Percentiles rank a stretch among this genome's conserved stretches.
Evolutionary conservation across 2,329 filamentous ascomycete genomes (phyloP).

Genomic region (Penicillium vulpinum): DNA sequence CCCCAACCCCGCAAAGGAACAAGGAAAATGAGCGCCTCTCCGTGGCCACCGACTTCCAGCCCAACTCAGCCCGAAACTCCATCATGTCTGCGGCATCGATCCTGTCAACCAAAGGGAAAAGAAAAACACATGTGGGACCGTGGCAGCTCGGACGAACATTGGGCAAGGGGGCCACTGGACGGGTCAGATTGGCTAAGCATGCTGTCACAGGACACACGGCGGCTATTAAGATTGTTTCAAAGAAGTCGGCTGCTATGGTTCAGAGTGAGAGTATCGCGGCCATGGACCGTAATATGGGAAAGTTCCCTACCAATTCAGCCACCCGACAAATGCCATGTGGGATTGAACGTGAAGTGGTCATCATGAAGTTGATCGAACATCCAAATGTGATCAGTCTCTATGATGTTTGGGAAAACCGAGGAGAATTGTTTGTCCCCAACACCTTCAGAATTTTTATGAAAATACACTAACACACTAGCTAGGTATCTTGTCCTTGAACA

Average conservation of each 20-base stretch:
- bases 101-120: conserved; percentile 54
- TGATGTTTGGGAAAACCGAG: conserved; percentile 96
- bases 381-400: conserved; percentile 91
- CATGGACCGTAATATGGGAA: conserved; percentile 69
- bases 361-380: conserved; percentile 95
- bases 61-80: conserved; percentile 53
- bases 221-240: conserved; percentile 93
- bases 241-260: conserved; percentile 73
- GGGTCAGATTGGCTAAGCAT: conserved; percentile 84
- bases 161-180: conserved; percentile 84
- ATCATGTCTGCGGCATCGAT: conserved; percentile 59
- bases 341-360: conserved; percentile 91
- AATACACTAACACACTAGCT: conserved; percentile 23
- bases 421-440: conserved; percentile 72
- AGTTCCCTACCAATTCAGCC: conserved; percentile 55
- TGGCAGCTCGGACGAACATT: conserved; percentile 91
- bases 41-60: conserved; percentile 50
- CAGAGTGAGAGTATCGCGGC: conserved; percentile 83
- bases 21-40: conserved; percentile 56
- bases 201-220: conserved; percentile 74
- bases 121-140: conserved; percentile 79
- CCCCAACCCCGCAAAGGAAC: conserved; percentile 27
- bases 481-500: conserved; percentile 96
- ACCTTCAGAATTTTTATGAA: not conserved
- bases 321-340: conserved; percentile 77